These are phyloP conservation scores for Batkoa obscura DNA, from an alignment of 371 early-diverging fungal genomes.

Conservation along the genomic window DNA sequence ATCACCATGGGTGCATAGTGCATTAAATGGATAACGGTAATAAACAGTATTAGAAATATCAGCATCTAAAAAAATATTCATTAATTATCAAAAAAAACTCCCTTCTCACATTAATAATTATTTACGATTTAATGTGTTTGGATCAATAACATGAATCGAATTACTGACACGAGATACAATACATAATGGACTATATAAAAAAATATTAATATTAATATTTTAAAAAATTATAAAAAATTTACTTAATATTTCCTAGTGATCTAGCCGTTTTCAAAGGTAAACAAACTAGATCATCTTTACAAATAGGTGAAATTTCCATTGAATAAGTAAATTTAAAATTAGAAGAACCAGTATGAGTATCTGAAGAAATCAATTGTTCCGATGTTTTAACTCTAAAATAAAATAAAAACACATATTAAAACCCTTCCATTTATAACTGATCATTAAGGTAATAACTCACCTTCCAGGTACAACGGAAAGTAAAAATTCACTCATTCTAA, in stretches of 20 bases:
- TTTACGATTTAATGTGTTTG: constrained; percentile 39
- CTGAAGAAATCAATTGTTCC: constrained; percentile 93
- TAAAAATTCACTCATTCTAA: constrained; percentile 94
- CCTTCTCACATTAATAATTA: not conserved
- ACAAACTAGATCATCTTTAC: constrained; percentile 93
- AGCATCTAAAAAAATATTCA: constrained; percentile 13
- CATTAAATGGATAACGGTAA: constrained; percentile 64
- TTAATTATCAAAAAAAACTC: not conserved
- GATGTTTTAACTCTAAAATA: constrained; percentile 50
- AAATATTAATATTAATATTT: not conserved
- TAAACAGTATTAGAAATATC: constrained; percentile 57
- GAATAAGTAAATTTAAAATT: constrained; percentile 95
- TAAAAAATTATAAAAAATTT: not conserved
- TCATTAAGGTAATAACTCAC: no score
- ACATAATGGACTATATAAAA: constrained; percentile 33
- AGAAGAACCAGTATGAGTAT: constrained; percentile 81
- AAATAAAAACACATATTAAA: no score
- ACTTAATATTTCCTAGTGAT: constrained; percentile 54
- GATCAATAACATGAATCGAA: constrained; percentile 67
- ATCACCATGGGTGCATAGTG: constrained; percentile 52
- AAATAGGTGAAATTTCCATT: constrained; percentile 91
- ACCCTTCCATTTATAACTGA: no score
- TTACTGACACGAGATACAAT: constrained; percentile 75
- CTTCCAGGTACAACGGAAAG: constrained; percentile 59
- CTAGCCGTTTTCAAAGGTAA: constrained; percentile 71